These are phyloP conservation scores for Rubroboletus satanas DNA, from an alignment of 768 basidiomycete species.

Conservation along the genomic window DNA sequence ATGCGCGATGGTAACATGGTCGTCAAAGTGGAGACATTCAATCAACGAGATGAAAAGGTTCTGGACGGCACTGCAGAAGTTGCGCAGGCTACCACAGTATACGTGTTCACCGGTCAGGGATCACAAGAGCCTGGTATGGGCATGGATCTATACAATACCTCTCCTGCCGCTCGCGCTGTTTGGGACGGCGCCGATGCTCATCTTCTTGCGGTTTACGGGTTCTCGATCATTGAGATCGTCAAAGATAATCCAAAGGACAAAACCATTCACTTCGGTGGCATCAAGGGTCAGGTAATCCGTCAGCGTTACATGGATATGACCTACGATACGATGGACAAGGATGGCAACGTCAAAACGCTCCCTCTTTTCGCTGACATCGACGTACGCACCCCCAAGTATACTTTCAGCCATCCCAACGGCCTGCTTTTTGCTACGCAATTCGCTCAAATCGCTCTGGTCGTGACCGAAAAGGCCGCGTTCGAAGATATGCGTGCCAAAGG, in stretches of 20 bases:
- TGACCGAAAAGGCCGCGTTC: slow-evolving; percentile 97
- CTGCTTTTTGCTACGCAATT: slow-evolving; percentile 97
- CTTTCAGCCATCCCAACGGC: slow-evolving; percentile 96
- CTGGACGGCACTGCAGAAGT: slow-evolving; percentile 91
- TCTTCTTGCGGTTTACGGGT: slow-evolving; percentile 91
- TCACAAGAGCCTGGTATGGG: slow-evolving; percentile 99
- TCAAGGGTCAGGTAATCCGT: slow-evolving; percentile 97
- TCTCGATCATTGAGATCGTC: slow-evolving; percentile 98
- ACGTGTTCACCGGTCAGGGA: slow-evolving; percentile 98
- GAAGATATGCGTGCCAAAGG: slow-evolving; percentile 98
- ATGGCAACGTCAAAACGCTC: slow-evolving; percentile 92
- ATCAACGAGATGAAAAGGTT: slow-evolving; percentile 85
- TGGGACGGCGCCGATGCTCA: slow-evolving; percentile 97
- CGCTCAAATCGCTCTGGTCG: slow-evolving; percentile 96
- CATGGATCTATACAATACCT: slow-evolving; percentile 94
- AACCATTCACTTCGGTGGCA: slow-evolving; percentile 98
- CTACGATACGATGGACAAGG: slow-evolving; percentile 95
- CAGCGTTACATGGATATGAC: slow-evolving; percentile 99
- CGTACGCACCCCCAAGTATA: slow-evolving; percentile 90
- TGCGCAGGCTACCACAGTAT: slow-evolving; percentile 86
- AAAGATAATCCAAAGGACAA: slow-evolving; percentile 98
- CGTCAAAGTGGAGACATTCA: slow-evolving; percentile 82
- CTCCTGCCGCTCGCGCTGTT: slow-evolving; percentile 90
- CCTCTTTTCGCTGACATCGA: slow-evolving; percentile 96
- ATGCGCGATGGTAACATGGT: slow-evolving; percentile 95